A percentile compares a stretch with the other conserved stretches of the same genome.
Conservation (phyloP, 306 rosid species). For the Vigna reflexopilosa region DNA sequence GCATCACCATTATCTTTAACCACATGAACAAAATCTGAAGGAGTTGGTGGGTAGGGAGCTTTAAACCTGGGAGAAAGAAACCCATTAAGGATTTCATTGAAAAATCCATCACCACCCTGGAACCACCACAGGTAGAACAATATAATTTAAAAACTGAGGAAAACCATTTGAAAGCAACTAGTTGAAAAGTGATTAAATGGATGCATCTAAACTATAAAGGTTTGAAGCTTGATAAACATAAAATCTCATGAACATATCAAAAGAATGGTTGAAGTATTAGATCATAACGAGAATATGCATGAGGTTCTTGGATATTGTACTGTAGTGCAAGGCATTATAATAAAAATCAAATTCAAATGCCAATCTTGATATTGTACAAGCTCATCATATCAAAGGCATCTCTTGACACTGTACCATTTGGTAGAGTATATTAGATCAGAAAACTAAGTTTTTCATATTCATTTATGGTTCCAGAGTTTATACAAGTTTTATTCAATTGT, state of each 20-base stretch:
- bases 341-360: not conserved
- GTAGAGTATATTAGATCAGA: conserved; percentile 12
- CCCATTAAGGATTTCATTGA: conserved; percentile 98
- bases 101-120: conserved; percentile 99
- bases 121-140: conserved; percentile 50
- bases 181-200: conserved; percentile 25
- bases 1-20: conserved; percentile 51
- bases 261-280: conserved; percentile 11
- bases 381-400: not conserved
- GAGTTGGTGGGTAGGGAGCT: conserved; percentile 82
- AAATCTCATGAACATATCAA: conserved; percentile 33
- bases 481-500: not conserved
- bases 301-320: conserved; percentile 8
- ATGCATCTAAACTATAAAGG: conserved; percentile 27
- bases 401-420: conserved; percentile 4
- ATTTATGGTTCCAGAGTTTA: not conserved
- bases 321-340: not conserved
- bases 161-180: conserved; percentile 36
- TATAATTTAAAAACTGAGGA: conserved; percentile 29
- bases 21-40: conserved; percentile 64
- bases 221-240: conserved; percentile 6
- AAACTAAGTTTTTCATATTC: not conserved
- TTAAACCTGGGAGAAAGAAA: conserved; percentile 86
- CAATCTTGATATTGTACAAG: conserved; percentile 15
- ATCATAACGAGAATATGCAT: conserved; percentile 26